These are phyloP conservation scores for Corymbia citriodora DNA, from an alignment of 441 rosid species.

Conservation along the genomic window DNA sequence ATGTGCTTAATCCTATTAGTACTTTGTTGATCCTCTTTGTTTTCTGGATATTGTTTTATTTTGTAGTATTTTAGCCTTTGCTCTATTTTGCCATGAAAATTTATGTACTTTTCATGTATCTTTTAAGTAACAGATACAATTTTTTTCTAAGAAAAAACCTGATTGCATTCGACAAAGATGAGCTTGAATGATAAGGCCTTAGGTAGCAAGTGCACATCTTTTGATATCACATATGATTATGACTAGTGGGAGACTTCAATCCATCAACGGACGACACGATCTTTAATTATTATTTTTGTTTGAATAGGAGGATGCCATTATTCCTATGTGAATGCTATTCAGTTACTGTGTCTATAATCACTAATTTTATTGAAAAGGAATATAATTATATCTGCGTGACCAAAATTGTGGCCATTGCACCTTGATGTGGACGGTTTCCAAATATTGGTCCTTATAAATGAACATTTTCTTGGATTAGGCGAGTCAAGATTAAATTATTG, in stretches of 20 bases:
- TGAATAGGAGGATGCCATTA: background rate
- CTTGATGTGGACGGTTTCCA: background rate
- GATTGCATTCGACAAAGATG: background rate
- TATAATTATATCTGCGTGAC: background rate
- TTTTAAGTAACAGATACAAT: no score
- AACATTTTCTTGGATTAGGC: background rate
- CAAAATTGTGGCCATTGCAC: background rate
- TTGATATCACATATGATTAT: background rate
- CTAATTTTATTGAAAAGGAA: background rate
- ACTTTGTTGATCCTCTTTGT: no score
- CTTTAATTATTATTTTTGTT: background rate
- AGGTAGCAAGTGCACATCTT: background rate
- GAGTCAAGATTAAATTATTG: background rate
- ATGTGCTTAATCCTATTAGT: no score
- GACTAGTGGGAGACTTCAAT: background rate
- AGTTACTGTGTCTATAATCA: background rate
- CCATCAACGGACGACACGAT: background rate
- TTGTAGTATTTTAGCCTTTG: no score
- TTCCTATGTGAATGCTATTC: background rate
- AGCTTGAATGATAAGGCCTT: background rate
- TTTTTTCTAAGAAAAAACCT: no score
- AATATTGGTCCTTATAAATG: background rate
- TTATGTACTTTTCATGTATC: no score
- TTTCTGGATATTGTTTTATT: no score
- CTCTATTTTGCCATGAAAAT: no score